These are phyloP conservation scores for Podospora pseudocomata DNA, from an alignment of 495 filamentous ascomycete species.

Conservation along the genomic window DNA sequence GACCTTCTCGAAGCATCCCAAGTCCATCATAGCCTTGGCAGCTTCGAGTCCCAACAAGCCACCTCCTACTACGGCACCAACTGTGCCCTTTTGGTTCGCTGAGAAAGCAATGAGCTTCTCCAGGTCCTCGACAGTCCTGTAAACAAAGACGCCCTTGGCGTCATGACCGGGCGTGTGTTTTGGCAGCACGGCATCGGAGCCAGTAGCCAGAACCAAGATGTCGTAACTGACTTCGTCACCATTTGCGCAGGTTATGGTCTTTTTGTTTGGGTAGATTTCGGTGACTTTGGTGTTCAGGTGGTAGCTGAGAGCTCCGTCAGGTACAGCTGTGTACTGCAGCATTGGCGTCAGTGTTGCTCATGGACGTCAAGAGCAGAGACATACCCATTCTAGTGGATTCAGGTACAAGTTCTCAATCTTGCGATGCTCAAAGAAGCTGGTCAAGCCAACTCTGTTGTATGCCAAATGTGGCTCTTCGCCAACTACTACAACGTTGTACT, in stretches of 20 bases:
- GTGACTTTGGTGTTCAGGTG: slow-evolving; percentile 80
- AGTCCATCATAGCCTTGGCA: slow-evolving; percentile 91
- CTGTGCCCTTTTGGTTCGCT: slow-evolving; percentile 58
- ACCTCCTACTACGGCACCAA: slow-evolving; percentile 83
- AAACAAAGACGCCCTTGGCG: slow-evolving; percentile 90
- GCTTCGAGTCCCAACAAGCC: slow-evolving; percentile 88
- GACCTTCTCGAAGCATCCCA: slow-evolving; percentile 72
- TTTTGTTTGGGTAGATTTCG: slow-evolving; percentile 60
- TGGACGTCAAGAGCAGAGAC: slow-evolving; percentile 20
- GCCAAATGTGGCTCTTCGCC: slow-evolving; percentile 90
- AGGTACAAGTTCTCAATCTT: slow-evolving; percentile 87
- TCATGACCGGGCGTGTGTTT: slow-evolving; percentile 77
- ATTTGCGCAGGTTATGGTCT: slow-evolving; percentile 66
- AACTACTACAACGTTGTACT: slow-evolving; percentile 85
- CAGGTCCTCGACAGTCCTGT: slow-evolving; percentile 83
- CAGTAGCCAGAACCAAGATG: slow-evolving; percentile 84
- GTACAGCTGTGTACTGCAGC: slow-evolving; percentile 39
- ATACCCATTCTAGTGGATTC: slow-evolving; percentile 84
- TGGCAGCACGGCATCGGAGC: slow-evolving; percentile 84
- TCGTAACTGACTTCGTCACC: slow-evolving; percentile 77
- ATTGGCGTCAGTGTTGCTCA: not conserved
- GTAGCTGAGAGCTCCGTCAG: slow-evolving; percentile 69
- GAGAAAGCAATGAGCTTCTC: slow-evolving; percentile 77
- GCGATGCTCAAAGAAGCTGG: slow-evolving; percentile 87
- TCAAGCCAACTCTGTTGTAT: slow-evolving; percentile 95